Percentiles rank a stretch among this genome's conserved stretches.
Evolutionary conservation across 2,329 filamentous ascomycete genomes (phyloP).

Genomic region (Pochonia chlamydosporia): DNA sequence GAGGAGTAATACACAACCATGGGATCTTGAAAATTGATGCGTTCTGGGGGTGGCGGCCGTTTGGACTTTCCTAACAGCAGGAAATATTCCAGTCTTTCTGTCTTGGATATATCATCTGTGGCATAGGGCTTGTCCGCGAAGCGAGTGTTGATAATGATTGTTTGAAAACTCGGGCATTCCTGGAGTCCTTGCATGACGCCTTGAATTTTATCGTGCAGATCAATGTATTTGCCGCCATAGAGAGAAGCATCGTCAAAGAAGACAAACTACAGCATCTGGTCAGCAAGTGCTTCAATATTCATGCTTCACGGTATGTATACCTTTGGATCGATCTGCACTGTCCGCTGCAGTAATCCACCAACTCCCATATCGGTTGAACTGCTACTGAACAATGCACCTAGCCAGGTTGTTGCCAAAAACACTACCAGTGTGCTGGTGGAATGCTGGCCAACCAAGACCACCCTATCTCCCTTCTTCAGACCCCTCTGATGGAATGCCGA

Average conservation of each 20-base stretch:
- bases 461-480: constrained; percentile 63
- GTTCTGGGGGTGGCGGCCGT: constrained; percentile 45
- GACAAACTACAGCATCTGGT: too few relatives aligned
- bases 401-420: constrained; percentile 61
- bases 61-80: constrained; percentile 25
- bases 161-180: constrained; percentile 53
- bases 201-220: constrained; percentile 66
- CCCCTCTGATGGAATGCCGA: constrained; percentile 63
- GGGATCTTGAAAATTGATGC: constrained; percentile 66
- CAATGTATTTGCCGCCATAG: constrained; percentile 72
- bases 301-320: too few relatives aligned
- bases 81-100: constrained; percentile 40
- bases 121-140: constrained; percentile 56
- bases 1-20: constrained; percentile 74
- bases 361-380: constrained; percentile 80
- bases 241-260: constrained; percentile 77
- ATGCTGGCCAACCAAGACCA: constrained; percentile 71
- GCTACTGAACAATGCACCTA: constrained; percentile 72
- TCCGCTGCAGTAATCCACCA: constrained; percentile 69
- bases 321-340: constrained; percentile 69
- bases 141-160: constrained; percentile 61
- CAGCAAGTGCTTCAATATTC: too few relatives aligned
- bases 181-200: constrained; percentile 64
- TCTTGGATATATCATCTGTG: constrained; percentile 44
- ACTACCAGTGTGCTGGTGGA: constrained; percentile 68